These are phyloP conservation scores for Sarocladiaceae sp. DNA, from an alignment of 2,329 filamentous ascomycete species.

Conservation along the genomic window DNA sequence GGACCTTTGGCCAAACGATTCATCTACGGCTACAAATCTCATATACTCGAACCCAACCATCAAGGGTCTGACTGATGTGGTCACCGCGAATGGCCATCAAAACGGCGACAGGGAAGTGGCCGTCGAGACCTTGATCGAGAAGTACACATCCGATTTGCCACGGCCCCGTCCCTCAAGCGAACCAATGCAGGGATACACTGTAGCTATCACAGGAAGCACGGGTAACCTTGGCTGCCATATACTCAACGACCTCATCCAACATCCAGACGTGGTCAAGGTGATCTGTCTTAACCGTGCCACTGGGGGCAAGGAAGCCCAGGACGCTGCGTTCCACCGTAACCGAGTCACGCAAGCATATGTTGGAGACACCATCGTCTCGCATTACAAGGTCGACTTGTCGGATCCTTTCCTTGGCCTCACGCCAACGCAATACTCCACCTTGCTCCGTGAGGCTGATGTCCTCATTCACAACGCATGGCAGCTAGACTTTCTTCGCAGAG, in stretches of 20 bases:
- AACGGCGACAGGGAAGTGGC: conserved; percentile 10
- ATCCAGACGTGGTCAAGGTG: conserved; percentile 13
- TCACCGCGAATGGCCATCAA: conserved; percentile 14
- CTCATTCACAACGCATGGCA: conserved; percentile 14
- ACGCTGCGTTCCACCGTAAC: not conserved
- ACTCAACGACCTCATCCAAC: conserved; percentile 27
- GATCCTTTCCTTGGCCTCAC: conserved; percentile 8
- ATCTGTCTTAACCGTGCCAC: conserved; percentile 20
- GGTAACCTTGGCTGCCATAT: conserved; percentile 83
- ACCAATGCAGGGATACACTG: conserved; percentile 37
- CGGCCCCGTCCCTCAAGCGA: conserved; percentile 12
- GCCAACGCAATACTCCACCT: conserved; percentile 6
- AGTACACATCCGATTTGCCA: conserved; percentile 24
- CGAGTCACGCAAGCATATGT: not conserved
- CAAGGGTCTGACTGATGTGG: conserved; percentile 14
- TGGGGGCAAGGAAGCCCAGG: not conserved
- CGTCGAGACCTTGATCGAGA: conserved; percentile 16
- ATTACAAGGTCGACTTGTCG: conserved; percentile 12
- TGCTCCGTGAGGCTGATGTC: conserved; percentile 9
- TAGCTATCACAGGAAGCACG: conserved; percentile 81
- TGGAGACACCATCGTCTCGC: not conserved
- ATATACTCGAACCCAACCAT: conserved; percentile 26
- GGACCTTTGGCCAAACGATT: not conserved
- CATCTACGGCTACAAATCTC: conserved; percentile 11
- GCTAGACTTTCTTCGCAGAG: conserved; percentile 11